Evolutionary conservation across 208 protist genomes (phyloP), one percentile per base, ranked within the genome.

Genomic region (Trypanosoma rangeli): DNA sequence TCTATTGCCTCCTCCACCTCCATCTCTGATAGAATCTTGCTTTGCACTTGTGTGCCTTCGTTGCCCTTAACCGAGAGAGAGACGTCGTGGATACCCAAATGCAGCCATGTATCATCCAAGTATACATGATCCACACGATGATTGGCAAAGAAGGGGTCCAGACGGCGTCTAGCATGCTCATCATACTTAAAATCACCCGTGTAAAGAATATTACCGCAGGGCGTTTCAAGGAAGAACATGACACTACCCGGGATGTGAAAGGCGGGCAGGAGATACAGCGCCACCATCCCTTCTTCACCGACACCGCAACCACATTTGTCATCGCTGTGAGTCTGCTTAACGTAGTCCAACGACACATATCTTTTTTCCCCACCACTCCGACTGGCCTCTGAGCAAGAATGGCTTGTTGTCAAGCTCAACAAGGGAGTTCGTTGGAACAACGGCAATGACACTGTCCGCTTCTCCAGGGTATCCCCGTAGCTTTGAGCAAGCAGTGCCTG

Each of bases 81-180:
- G 22, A 44, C 57, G 35, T 68, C 53, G 5, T 4, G 37, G 20
- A 62, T n/a, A 0, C 84, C 88, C 7, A 94, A 71, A 60, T 95
- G 86, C 39, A 95, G 73, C 85, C 86, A 95, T 12, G 87, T 95
- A 60, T 93, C 87, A 64, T 95, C 90, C n/a, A 93, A 28, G 66
- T 83, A 95, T 7, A 95, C 57, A 76, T 95, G 85, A 56, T 95
- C 90, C 26, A 95, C 85, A 16, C 58, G 68, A 64, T 87, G 81
- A 7, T 61, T 46, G 15, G 62, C 76, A 63, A 89, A 84, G 60
- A 93, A 89, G 33, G 65, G 54, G 15, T 59, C 52, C 26, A 93
- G 74, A 29, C 71, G 57, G n/a, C 54, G 52, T 1, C 70, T 76
- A 5, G 61, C 64, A n/a, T 55, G 12, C 52, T 78, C 67, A 20